Evolutionary conservation across 2,329 filamentous ascomycete species (phyloP).

Genomic region (Aspergillus pseudotamarii): DNA sequence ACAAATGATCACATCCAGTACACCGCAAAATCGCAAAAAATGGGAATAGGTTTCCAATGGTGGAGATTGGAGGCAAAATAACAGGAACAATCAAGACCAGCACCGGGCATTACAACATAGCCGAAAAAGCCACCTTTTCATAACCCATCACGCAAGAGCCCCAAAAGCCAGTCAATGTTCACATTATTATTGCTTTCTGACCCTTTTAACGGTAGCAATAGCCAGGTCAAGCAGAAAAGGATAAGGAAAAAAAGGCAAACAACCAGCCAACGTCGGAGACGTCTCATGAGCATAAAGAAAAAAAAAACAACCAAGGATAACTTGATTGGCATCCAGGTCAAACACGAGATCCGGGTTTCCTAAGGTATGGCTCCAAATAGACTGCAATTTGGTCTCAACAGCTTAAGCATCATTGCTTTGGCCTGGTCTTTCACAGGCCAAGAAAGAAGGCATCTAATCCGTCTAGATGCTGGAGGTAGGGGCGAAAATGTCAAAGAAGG

Average conservation of each 20-base stretch:
- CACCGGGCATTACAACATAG: conserved; percentile 24
- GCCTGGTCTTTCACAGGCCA: conserved; percentile 18
- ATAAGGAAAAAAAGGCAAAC: not conserved
- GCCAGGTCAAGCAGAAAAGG: conserved; percentile 15
- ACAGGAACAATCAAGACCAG: conserved; percentile 17
- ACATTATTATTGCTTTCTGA: conserved; percentile 20
- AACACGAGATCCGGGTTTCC: conserved; percentile 22
- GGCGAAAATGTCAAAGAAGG: conserved; percentile 12
- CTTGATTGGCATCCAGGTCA: conserved; percentile 21
- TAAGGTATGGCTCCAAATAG: conserved; percentile 18
- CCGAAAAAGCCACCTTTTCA: conserved; percentile 35
- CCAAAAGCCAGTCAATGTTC: conserved; percentile 23
- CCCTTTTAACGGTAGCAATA: conserved; percentile 11
- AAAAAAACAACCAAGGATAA: conserved; percentile 17
- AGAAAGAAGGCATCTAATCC: conserved; percentile 14
- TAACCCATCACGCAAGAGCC: conserved; percentile 24
- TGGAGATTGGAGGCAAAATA: conserved; percentile 18
- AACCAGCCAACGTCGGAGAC: conserved; percentile 16
- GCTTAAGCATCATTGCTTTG: conserved; percentile 22
- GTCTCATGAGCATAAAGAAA: conserved; percentile 11
- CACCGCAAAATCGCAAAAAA: conserved; percentile 21
- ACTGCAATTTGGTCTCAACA: conserved; percentile 21
- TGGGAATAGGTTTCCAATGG: conserved; percentile 15
- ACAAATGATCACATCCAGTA: conserved; percentile 21
- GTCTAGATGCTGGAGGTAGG: conserved; percentile 12